Conservation (phyloP, 2,329 filamentous ascomycete species). For the Aaosphaeria arxii region DNA sequence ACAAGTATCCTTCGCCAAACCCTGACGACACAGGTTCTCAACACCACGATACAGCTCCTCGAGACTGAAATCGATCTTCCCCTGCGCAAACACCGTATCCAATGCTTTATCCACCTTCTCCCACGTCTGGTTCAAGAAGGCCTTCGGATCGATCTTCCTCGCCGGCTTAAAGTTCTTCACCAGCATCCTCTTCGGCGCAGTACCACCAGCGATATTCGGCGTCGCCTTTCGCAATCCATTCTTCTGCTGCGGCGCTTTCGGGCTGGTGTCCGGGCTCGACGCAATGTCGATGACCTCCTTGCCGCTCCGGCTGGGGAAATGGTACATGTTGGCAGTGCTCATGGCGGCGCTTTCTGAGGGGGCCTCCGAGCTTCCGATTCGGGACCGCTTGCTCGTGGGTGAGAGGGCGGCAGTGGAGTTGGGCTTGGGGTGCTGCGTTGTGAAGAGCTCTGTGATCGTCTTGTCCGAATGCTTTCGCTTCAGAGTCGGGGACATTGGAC, state of each 20-base stretch:
- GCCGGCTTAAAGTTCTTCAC: conserved; percentile 83
- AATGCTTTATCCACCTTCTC: conserved; percentile 71
- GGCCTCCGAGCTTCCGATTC: conserved; percentile 20
- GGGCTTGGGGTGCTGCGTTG: conserved; percentile 29
- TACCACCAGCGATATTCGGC: conserved; percentile 64
- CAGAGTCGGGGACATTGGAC: conserved; percentile 33
- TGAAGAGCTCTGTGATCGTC: conserved; percentile 35
- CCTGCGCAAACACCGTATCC: conserved; percentile 67
- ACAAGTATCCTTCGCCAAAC: conserved; percentile 66
- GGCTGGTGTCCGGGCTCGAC: conserved; percentile 39
- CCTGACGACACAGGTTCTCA: conserved; percentile 85
- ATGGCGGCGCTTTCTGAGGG: conserved; percentile 6
- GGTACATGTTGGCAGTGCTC: conserved; percentile 35
- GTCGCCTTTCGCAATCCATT: conserved; percentile 40
- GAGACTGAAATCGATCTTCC: conserved; percentile 62
- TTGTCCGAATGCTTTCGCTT: conserved; percentile 37
- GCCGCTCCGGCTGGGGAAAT: conserved; percentile 23
- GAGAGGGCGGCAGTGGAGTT: conserved; percentile 22
- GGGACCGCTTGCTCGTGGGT: conserved; percentile 28
- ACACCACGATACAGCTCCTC: conserved; percentile 88
- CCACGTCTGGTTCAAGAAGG: conserved; percentile 77
- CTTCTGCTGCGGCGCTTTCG: conserved; percentile 30
- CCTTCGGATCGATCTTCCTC: conserved; percentile 63
- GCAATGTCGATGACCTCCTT: conserved; percentile 26
- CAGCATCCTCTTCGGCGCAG: conserved; percentile 78